Evolutionary conservation across 805 yeast species (phyloP), one percentile per base, ranked within the genome.

Genomic region (Kodamaea hsintzibuensis): DNA sequence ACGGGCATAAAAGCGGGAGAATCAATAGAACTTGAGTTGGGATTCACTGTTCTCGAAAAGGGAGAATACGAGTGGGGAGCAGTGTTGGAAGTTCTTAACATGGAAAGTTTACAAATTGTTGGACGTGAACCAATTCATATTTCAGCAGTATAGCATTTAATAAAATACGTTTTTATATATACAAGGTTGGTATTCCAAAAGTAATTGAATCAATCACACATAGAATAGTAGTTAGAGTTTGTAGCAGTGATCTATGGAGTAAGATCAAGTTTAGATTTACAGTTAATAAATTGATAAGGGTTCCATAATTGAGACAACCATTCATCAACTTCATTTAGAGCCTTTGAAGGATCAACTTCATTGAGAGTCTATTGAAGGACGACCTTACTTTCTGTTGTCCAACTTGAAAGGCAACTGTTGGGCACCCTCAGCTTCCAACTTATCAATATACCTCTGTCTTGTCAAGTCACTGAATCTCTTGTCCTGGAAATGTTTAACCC

Each of bases 401-500:
- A 66, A 63, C 52, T 63, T 66, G 60, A 65, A 64, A 16, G 70
- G 70, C 52, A 66, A 60, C 37, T 64, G 67, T 55, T 55, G 57
- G 14, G 83, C 88, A 22, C 91, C 90, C 58, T 85, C 84, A 16
- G 81, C 84, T 64, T 87, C 90, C 61, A 90, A 83, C 66, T 88
- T 85, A 52, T 79, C 80, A 62, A 90, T 69, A 69, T 88, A 85
- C 59, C 80, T 77, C 58, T 83, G 88, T 69, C 87, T 85, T 62
- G 83, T 82, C 57, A 83, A 73, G 61, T 91, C 97, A 55, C 84
- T 86, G 40, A 85, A 87, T 61, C 97, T 82, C 69, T 91, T 92
- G 69, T 91, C 93, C 66, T 91, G 93, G 77, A 93, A 92, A 68
- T 92, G 91, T 56, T 86, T 57, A 83, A 68, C 91, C 98, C 98